Conservation (phyloP, 75 land plant species). For the Selaginella moellendorffii region DNA sequence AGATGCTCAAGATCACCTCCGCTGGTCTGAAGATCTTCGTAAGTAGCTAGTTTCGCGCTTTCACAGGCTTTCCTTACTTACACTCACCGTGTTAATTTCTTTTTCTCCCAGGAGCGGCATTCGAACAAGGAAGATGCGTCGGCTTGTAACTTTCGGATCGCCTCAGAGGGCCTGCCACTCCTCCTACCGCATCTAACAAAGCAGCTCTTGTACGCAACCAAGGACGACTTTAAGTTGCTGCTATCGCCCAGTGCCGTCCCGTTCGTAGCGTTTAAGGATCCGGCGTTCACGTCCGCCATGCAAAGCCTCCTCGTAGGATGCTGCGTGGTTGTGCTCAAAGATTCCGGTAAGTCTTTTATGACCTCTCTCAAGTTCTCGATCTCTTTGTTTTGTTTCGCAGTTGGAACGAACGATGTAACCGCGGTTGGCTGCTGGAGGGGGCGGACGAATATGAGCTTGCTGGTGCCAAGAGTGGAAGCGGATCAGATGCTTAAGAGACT, state of each 20-base stretch:
- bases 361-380: not conserved
- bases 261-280: conserved; percentile 61
- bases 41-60: conserved; percentile 22
- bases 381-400: not conserved
- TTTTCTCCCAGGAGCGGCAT: conserved; percentile 62
- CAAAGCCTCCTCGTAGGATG: conserved; percentile 55
- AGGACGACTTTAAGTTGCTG: conserved; percentile 60
- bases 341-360: conserved; percentile 22
- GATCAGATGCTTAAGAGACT: conserved; percentile 64
- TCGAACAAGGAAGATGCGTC: conserved; percentile 44
- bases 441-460: conserved; percentile 52
- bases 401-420: not conserved
- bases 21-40: conserved; percentile 91
- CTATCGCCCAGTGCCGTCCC: conserved; percentile 39
- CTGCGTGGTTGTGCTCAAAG: conserved; percentile 50
- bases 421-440: conserved; percentile 97
- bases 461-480: conserved; percentile 68
- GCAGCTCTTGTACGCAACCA: conserved; percentile 45
- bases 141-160: conserved; percentile 65
- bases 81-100: not conserved
- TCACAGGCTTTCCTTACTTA: not conserved
- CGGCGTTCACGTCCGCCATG: conserved; percentile 38
- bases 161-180: conserved; percentile 94
- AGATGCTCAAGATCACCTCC: conserved; percentile 84
- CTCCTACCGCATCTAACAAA: conserved; percentile 74